Conservation (phyloP, 163 green algal genomes). For the Coccomyxa subellipsoidea region DNA sequence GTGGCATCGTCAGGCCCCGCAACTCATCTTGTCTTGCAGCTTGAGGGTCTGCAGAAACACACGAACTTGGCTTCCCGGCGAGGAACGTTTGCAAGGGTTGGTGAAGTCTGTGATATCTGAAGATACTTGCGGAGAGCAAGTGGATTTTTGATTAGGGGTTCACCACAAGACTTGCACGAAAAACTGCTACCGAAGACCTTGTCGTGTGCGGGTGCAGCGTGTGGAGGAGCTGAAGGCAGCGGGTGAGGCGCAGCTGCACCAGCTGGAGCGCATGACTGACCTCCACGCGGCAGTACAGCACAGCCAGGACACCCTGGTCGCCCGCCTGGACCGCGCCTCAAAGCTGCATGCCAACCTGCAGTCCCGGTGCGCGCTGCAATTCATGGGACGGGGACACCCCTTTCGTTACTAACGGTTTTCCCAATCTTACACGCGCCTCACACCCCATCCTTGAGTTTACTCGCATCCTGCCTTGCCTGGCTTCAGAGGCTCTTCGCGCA, state of each 20-base stretch:
- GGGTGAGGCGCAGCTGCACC: neutral
- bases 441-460: too few relatives aligned
- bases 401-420: too few relatives aligned
- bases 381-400: too few relatives aligned
- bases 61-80: too few relatives aligned
- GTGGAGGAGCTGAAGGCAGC: neutral
- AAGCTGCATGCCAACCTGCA: conserved; percentile 1
- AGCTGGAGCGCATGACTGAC: neutral
- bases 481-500: too few relatives aligned
- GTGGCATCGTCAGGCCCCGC: neutral
- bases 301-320: neutral
- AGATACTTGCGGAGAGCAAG: too few relatives aligned
- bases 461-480: too few relatives aligned
- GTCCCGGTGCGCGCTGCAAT: neutral
- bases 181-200: neutral
- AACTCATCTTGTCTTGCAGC: neutral
- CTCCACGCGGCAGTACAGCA: neutral
- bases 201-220: neutral
- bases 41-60: neutral
- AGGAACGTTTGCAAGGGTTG: too few relatives aligned
- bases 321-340: neutral
- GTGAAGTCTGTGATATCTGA: too few relatives aligned
- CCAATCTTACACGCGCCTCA: too few relatives aligned
- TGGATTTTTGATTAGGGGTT: too few relatives aligned
- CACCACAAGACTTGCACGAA: neutral